Evolutionary conservation across 768 basidiomycete species (phyloP).

Genomic region (Favolaschia claudopus): DNA sequence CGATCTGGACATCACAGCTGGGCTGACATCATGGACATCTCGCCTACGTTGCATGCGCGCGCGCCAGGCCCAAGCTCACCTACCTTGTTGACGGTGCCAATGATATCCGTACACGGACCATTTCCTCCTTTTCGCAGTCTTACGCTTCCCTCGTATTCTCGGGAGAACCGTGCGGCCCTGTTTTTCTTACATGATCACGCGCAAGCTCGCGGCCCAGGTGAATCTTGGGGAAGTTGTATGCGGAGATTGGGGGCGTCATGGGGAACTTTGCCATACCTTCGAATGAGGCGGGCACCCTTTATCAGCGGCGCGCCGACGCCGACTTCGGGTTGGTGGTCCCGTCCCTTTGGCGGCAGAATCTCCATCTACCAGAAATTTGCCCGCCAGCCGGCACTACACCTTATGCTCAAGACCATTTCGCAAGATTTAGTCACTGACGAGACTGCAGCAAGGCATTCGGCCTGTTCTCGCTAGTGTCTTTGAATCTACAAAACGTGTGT

Average conservation of each 20-base stretch:
- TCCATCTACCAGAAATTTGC: too few species aligned
- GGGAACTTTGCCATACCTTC: conserved; percentile 57
- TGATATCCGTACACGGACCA: conserved; percentile 72
- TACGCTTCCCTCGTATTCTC: conserved; percentile 39
- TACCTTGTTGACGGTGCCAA: conserved; percentile 66
- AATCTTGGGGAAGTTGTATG: conserved; percentile 48
- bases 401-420: too few species aligned
- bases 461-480: conserved; percentile 62
- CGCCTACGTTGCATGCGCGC: conserved; percentile 53
- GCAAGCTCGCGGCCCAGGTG: conserved; percentile 45
- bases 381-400: too few species aligned
- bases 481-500: conserved; percentile 58
- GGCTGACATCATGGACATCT: conserved; percentile 62
- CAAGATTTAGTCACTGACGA: conserved; percentile 8
- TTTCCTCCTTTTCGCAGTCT: conserved; percentile 47
- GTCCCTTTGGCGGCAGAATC: too few species aligned
- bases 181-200: conserved; percentile 58
- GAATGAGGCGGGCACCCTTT: background rate
- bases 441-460: conserved; percentile 45
- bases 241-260: conserved; percentile 58
- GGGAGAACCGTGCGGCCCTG: too few species aligned
- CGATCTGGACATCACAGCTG: conserved; percentile 46
- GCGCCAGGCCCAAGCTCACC: conserved; percentile 58
- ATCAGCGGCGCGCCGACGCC: conserved; percentile 13
- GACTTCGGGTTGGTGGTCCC: conserved; percentile 26